These are phyloP conservation scores for Arabidopsis thaliana DNA, from an alignment of 345 rosid genomes.

Conservation along the genomic window TAIR10.1 NC_003071.7:14396001-14396500, in stretches of 20 bases:
- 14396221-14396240: not conserved
- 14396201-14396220: slow-evolving; percentile 7
- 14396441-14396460: slow-evolving; percentile 61
- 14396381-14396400: slow-evolving; percentile 1
- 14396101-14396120: not conserved
- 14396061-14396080: too few species aligned
- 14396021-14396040: too few species aligned
- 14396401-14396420: not conserved
- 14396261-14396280: slow-evolving; percentile 35
- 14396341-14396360: slow-evolving; percentile 60
- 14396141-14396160: not conserved
- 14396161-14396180: slow-evolving; percentile 1
- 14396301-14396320: slow-evolving; percentile 66
- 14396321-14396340: slow-evolving; percentile 68
- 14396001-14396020: too few species aligned
- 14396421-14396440: slow-evolving; percentile 16
- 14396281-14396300: slow-evolving; percentile 48
- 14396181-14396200: slow-evolving; percentile 4
- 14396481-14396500: slow-evolving; percentile 62
- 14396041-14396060: not conserved
- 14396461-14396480: slow-evolving; percentile 70
- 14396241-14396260: slow-evolving; percentile 17
- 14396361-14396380: slow-evolving; percentile 68
- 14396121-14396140: not conserved
- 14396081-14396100: not conserved